A percentile compares a stretch with the other conserved stretches of the same genome.
phyloP scores from a whole-genome alignment of 129 eudicot genomes.

The Chrysanthemum lavandulifolium region DNA sequence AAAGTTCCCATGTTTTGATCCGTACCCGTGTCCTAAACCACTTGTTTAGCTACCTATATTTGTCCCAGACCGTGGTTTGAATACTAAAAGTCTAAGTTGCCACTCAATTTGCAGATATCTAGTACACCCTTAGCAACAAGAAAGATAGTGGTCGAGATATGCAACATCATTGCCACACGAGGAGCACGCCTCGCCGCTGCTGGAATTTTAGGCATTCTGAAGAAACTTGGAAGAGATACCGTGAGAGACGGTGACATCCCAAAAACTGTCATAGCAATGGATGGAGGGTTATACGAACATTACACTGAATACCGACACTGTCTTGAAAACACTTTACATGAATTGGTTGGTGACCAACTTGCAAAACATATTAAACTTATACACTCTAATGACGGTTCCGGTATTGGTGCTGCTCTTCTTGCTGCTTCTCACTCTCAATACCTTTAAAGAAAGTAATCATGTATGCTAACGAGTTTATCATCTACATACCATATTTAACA shows the following conservation, averaged over 20 bases:
- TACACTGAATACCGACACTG: conserved; percentile 69
- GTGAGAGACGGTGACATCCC: conserved; percentile 37
- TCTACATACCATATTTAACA: conserved; percentile 1
- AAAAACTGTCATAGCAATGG: conserved; percentile 80
- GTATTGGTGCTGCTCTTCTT: conserved; percentile 93
- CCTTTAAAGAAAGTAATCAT: conserved; percentile 24
- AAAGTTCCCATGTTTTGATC: too few species aligned
- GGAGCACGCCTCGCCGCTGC: conserved; percentile 91
- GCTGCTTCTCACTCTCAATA: conserved; percentile 89
- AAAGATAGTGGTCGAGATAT: conserved; percentile 69
- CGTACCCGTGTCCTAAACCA: too few species aligned
- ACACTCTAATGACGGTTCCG: conserved; percentile 83
- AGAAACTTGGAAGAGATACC: conserved; percentile 75
- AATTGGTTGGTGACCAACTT: conserved; percentile 57
- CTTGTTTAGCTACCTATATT: too few species aligned
- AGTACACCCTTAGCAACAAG: conserved; percentile 55
- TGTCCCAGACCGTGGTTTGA: too few species aligned
- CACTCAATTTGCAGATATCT: conserved; percentile 47
- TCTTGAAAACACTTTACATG: conserved; percentile 64
- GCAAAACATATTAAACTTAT: conserved; percentile 38
- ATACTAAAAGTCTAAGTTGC: not conserved
- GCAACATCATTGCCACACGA: conserved; percentile 76
- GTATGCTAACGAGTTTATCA: not conserved
- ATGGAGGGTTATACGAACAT: conserved; percentile 89
- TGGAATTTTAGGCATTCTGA: conserved; percentile 73